Base-by-base conservation (phyloP, 2,329 filamentous ascomycete genomes). In the Penicillium verrucosum region DNA sequence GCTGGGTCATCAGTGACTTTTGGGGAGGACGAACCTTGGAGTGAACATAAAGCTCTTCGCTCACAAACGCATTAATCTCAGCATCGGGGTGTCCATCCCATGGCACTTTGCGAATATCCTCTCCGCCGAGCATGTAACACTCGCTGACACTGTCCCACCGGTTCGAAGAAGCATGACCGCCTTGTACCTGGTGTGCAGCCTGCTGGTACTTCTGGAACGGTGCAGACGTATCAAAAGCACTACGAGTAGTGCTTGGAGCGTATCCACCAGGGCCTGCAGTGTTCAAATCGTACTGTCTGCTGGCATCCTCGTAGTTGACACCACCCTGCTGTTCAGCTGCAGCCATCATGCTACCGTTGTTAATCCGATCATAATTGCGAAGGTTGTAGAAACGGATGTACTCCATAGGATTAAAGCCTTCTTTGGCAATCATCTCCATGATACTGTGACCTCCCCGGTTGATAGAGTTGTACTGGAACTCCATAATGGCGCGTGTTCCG, bases 381-480 rank as follows among this genome's bases (percentile, higher is more conserved):
- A 99, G 80, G 68, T 97, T 97, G 81, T 97, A 99, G 72, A 96
- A 85, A 73, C 95, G 96, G 42, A 99, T 88, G 75, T 97, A 85
- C 51, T 97, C 76, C 70, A 75, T 83, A 0, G 92, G 92, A 66
- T 97, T 88, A 7, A 92, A 85, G 1, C 90, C 92, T 63, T 89
- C 81, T 21, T 84, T 85, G 58, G 82, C 82, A 56, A 97, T 85
- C 68, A 89, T 84, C 52, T 86, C 91, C 70, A 89, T 95, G 53
- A 99, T 97, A 23, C 91, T 96, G 71, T 97, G 82, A 59, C 94
- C 89, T 14, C 94, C 94, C 41, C 94, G 87, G 71, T 89, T 92
- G 65, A 99, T 96, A 0, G 91, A 96, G 75, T 95, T 96, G 80
- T 94, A 99, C 72, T 97, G 94, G 72, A 96, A 97, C 71, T 97